These are phyloP conservation scores for Magnusiomyces suaveolens DNA, from an alignment of 1,139 yeast species.

Conservation along the genomic window DNA sequence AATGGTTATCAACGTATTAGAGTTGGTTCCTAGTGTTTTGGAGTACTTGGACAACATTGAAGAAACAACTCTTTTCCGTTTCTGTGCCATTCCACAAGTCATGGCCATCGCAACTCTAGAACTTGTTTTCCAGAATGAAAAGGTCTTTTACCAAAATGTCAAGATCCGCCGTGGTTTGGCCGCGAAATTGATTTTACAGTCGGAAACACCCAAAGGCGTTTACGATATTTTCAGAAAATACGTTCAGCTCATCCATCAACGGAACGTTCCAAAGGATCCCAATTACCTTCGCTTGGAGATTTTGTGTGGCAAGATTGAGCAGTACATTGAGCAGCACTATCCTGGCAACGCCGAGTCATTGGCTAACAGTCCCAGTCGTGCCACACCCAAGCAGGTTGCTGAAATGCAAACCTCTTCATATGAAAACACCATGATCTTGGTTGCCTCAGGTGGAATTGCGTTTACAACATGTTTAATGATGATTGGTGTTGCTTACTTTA, in stretches of 20 bases:
- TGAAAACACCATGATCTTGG: not conserved
- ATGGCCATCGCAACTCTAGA: slow-evolving; percentile 96
- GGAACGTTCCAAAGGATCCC: slow-evolving; percentile 73
- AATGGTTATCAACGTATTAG: slow-evolving; percentile 67
- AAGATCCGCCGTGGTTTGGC: slow-evolving; percentile 94
- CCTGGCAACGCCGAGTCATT: slow-evolving; percentile 14
- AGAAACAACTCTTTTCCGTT: slow-evolving; percentile 77
- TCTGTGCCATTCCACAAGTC: slow-evolving; percentile 96
- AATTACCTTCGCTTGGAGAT: slow-evolving; percentile 77
- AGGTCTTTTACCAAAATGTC: slow-evolving; percentile 59
- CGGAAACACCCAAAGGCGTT: slow-evolving; percentile 70
- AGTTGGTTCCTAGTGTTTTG: slow-evolving; percentile 69
- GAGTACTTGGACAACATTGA: slow-evolving; percentile 64
- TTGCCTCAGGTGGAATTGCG: slow-evolving; percentile 9
- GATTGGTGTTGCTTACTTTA: slow-evolving; percentile 23
- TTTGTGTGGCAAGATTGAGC: slow-evolving; percentile 79
- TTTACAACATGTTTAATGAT: slow-evolving; percentile 21
- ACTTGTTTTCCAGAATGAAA: slow-evolving; percentile 70
- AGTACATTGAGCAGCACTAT: slow-evolving; percentile 53
- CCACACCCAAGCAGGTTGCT: not conserved
- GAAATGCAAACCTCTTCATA: too few relatives aligned
- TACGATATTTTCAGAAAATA: slow-evolving; percentile 66
- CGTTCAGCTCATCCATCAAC: slow-evolving; percentile 66
- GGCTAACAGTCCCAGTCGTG: slow-evolving; percentile 6
- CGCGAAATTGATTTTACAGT: slow-evolving; percentile 59